Evolutionary conservation across 2,329 filamentous ascomycete species (phyloP), one percentile per base, ranked within the genome.

Genomic region (Penicillium expansum): DNA sequence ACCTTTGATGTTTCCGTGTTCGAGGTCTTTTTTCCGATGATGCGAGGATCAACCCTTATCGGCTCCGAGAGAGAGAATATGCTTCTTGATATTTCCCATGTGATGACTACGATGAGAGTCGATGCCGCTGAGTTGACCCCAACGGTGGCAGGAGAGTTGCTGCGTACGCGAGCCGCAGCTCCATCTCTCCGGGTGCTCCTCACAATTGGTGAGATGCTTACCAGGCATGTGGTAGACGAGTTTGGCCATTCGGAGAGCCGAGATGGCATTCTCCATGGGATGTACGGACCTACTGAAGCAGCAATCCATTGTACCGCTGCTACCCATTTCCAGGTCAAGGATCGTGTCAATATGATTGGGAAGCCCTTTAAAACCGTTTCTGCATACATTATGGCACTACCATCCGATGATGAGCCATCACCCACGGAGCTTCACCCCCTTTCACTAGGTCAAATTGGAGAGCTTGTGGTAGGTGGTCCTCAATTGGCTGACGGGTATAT

Each of bases 1-100:
- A 96, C 92, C 0, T 97, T 97, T 70, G 92, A 97, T 72, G 92
- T 97, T 8, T 96, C 91, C 0, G 88, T 96, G 6, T 97, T 97
- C 70, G 92, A 97, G 70, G 92, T 95, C 7, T 96, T 96, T 79
- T 96, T 96, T 62, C 89, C 92, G 0, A 77, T 92, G 16, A 88
- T 86, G 60, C 81, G 91, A 56, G 89, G 89, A 2, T 79, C 78
- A 22, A 96, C 91, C 0, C 77, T 97, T 2, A 84, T 93, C 47
- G 83, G 85, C 54, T 91, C 87, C 62, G 82, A 86, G 55, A 84
- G 92, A 29, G 78, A 80, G 48, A 79, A 83, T 33, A 84, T 96
- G 79, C 79, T 97, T 41, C 84, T 89, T 59, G 86, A 96, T 67
- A 82, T 97, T 22, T 85, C 89, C 0, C 81, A 76, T 0, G 80